Base-by-base conservation (phyloP, 768 basidiomycete genomes). In the Coprinellus aureogranulatus region DNA sequence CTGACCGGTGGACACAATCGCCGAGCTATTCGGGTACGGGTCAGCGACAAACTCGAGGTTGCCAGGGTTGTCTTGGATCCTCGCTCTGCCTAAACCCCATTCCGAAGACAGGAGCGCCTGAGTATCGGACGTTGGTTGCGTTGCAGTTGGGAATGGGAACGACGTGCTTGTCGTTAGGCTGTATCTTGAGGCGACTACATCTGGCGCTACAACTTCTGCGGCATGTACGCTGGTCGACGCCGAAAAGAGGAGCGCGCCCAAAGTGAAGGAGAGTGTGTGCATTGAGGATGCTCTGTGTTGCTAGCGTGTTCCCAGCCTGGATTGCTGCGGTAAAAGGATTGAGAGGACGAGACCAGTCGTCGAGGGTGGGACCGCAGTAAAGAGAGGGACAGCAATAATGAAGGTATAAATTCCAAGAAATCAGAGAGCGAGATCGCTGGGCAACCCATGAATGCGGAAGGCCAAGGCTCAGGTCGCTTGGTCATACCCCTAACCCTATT, bases 31-130 rank as follows among this genome's bases (percentile, higher is more conserved):
- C 4, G 88, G 83, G 70, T 87, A 90, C 0, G 88, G 87, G 65
- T 92, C 87, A 16, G 64, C 55, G 46, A 89, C 85, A 66, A 90
- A 90, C 8, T 75, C 76, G 55, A 90, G 68, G 62, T 88, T 79
- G 46, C 70, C 61, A 0, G 72, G 74, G 37, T 81, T 80, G 60
- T 87, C 80, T 61, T 87, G 84, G 28, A 92, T 79, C 40, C 73
- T 78, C 14, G 81, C 83, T 62, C 82, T 84, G 66, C 73, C 80
- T 5, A 90, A 75, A 39, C 77, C 79, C 89, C 89, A 91, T 25
- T 78, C 68, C 9, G 79, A 77, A 22, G 76, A 71, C 9, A 90
- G 68, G 60, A 84, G 77, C 0, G 72, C 68, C 59, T 81, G 76
- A 0, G 89, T 69, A 53, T 84, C 78, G 27, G 67, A 63, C 37